phyloP scores from a whole-genome alignment of 108 stramenopile species.

The Epipyxis sp. region DNA sequence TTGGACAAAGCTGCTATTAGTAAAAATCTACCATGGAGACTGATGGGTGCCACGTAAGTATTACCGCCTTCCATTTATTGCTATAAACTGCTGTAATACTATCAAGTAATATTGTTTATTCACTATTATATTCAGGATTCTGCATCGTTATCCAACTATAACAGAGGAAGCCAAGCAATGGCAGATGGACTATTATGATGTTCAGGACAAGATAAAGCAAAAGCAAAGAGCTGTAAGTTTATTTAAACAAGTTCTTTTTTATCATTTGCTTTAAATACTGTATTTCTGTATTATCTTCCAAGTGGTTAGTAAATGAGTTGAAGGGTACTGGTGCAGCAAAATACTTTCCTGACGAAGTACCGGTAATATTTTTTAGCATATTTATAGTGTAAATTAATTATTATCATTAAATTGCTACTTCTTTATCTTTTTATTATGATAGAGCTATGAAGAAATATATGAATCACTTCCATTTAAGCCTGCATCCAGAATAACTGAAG shows the following conservation, averaged over 20 bases:
- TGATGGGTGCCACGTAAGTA: background rate
- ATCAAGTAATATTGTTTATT: background rate
- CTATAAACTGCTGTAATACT: background rate
- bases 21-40: background rate
- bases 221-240: background rate
- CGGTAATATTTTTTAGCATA: background rate
- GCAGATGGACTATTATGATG: background rate
- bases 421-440: background rate
- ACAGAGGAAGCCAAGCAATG: background rate
- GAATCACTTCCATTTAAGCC: constrained; percentile 9
- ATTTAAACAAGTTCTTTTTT: background rate
- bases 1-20: background rate
- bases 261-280: background rate
- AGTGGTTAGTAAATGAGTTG: too few relatives aligned
- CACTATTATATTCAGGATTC: background rate
- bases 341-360: background rate
- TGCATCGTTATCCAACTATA: constrained; percentile 7
- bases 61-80: background rate
- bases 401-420: background rate
- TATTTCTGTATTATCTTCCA: background rate
- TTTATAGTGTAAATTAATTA: background rate
- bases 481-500: constrained; percentile 2
- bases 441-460: background rate
- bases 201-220: background rate
- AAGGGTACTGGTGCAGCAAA: too few relatives aligned